Evolutionary conservation across 345 rosid species (phyloP), one percentile per base, ranked within the genome.

Genomic region (Carallia brachiata): DNA sequence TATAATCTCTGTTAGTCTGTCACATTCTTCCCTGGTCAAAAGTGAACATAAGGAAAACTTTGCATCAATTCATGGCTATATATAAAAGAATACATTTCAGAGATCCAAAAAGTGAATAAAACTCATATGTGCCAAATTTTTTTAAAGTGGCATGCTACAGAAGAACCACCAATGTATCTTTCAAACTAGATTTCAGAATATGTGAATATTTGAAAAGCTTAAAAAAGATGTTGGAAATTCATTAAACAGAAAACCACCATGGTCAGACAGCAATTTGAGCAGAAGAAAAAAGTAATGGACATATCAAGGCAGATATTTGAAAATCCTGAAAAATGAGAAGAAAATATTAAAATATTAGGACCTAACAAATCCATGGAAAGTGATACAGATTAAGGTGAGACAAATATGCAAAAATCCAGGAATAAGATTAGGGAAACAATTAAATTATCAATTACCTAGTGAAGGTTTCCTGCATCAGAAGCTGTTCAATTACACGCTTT

Each of bases 21-120:
- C 84, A 39, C 82, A 83, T 79, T 95, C 99, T 75, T 92, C 92
- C 93, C 97, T 95, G 90, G 75, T 70, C 75, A 76, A 73, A 76
- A 57, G 66, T 60, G 61, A 71, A 62, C 66, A 69, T 55, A 74
- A 76, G 63, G 63, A 73, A 64, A 61, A 61, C 63, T 62, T 63
- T 16, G 73, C 57, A 52, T 53, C 32, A 67, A 71, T 76, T 23
- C 70, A 70, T 55, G 57, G 63, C 55, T 27, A 52, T 44, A 44
- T 2, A 40, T 6, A 32, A 61, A 36, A 61, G 27, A 61, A 50
- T 12, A 58, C 58, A n/a, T 31, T n/a, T 34, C 5, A 40, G 2
- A 71, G 63, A 56, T 19, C 36, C 54, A 57, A 7, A 17, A 63
- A 23, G 13, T 12, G 52, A 17, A 52, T 48, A 47, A 40, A 65